Conservation (phyloP, 257 asterid species). For the Cinchona pubescens region DNA sequence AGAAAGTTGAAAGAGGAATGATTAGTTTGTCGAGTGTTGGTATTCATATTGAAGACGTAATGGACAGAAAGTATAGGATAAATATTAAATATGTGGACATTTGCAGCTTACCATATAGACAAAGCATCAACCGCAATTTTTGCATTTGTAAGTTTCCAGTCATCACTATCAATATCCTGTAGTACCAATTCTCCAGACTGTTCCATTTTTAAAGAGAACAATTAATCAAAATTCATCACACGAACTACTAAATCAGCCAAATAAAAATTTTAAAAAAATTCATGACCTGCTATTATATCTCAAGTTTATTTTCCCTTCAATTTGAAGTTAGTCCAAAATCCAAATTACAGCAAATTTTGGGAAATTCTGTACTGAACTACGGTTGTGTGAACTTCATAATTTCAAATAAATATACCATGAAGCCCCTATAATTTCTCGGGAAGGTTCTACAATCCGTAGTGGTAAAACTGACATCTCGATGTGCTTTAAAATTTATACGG, state of each 20-base stretch:
- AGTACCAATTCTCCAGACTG: conserved; percentile 85
- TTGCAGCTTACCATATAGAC: conserved; percentile 56
- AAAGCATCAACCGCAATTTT: conserved; percentile 73
- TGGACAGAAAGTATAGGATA: not conserved
- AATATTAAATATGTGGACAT: not conserved
- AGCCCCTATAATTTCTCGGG: too few relatives aligned
- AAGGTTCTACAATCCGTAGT: too few relatives aligned
- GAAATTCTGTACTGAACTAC: too few relatives aligned
- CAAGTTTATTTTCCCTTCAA: too few relatives aligned
- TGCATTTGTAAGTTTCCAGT: conserved; percentile 76
- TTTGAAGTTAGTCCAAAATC: not conserved
- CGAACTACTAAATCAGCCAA: not conserved
- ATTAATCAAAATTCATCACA: not conserved
- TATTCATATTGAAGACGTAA: not conserved
- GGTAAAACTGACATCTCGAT: too few relatives aligned
- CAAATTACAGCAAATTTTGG: not conserved
- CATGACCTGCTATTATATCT: not conserved
- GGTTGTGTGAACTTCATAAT: not conserved
- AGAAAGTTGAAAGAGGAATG: not conserved
- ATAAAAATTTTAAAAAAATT: too few relatives aligned
- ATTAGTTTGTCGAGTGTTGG: not conserved
- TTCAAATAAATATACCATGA: not conserved
- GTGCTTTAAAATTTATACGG: too few relatives aligned
- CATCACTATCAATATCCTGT: conserved; percentile 62
- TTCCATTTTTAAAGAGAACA: not conserved